Percentiles rank a stretch among this genome's conserved stretches.
Conservation (phyloP, 23 red algal genomes). For the Cyanidium caldarium region DNA sequence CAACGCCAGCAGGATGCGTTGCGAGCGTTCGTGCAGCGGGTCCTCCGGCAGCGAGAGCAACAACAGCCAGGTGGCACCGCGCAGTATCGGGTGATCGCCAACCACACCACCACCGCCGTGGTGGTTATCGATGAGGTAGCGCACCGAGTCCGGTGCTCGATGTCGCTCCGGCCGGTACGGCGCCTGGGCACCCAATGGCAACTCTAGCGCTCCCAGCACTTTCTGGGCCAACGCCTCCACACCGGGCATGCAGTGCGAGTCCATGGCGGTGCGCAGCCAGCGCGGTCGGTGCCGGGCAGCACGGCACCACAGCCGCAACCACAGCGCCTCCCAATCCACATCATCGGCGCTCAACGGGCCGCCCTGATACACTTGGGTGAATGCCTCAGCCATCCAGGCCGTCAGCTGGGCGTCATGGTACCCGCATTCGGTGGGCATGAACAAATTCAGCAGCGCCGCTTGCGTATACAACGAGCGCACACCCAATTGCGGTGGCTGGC, state of each 20-base stretch:
- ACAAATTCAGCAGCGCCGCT: neutral
- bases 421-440: neutral
- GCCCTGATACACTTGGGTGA: neutral
- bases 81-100: too few species aligned
- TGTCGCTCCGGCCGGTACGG: neutral
- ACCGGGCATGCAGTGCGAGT: neutral
- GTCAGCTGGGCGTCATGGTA: neutral
- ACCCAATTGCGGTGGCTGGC: neutral
- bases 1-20: neutral
- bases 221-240: neutral
- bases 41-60: too few species aligned
- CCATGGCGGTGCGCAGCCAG: neutral
- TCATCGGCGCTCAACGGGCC: neutral
- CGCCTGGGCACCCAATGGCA: neutral
- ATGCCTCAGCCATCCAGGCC: neutral
- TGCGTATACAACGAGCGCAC: neutral
- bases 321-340: neutral
- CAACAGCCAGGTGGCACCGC: too few species aligned
- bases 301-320: constrained; percentile 1
- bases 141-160: neutral
- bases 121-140: too few species aligned
- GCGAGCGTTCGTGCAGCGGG: too few species aligned
- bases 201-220: neutral
- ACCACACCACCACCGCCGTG: too few species aligned
- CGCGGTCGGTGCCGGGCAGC: neutral